A percentile compares a stretch with the other conserved stretches of the same genome.
Evolutionary conservation across 1,139 yeast genomes (phyloP).

Genomic region (Petasospora fabianii): DNA sequence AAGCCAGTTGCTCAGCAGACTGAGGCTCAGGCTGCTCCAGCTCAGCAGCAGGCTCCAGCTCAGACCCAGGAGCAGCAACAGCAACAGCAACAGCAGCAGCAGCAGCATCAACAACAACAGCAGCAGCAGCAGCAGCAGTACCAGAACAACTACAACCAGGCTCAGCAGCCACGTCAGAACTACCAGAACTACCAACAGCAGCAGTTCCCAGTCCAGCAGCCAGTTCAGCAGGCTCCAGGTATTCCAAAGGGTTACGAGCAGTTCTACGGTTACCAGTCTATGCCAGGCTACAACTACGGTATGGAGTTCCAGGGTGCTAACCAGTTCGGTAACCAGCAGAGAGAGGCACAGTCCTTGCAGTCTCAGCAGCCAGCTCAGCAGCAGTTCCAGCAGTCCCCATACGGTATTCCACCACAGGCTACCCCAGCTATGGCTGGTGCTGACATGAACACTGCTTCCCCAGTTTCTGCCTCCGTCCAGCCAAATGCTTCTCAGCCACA

Average conservation of each 20-base stretch:
- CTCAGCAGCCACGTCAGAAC: constrained; percentile 24
- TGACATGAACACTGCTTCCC: constrained; percentile 26
- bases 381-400: constrained; percentile 26
- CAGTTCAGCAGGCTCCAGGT: constrained; percentile 24
- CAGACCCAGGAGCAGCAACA: constrained; percentile 17
- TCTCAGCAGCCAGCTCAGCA: constrained; percentile 17
- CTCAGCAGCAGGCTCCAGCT: background rate
- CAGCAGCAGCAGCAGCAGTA: constrained; percentile 23
- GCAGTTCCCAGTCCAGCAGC: constrained; percentile 18
- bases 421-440: constrained; percentile 18
- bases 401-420: constrained; percentile 25
- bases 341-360: constrained; percentile 9
- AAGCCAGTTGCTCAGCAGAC: constrained; percentile 23
- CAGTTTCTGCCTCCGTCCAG: constrained; percentile 25
- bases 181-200: constrained; percentile 14
- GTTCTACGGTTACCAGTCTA: constrained; percentile 21
- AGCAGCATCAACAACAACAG: constrained; percentile 19
- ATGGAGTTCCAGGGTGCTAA: constrained; percentile 19
- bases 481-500: constrained; percentile 26
- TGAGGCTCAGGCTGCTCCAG: constrained; percentile 1
- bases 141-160: constrained; percentile 13
- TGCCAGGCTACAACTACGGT: constrained; percentile 34
- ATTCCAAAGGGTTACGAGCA: constrained; percentile 29
- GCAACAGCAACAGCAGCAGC: constrained; percentile 11
- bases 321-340: constrained; percentile 10